Base-by-base conservation (phyloP, 2,329 filamentous ascomycete species). In the Dactylonectria macrodidyma region DNA sequence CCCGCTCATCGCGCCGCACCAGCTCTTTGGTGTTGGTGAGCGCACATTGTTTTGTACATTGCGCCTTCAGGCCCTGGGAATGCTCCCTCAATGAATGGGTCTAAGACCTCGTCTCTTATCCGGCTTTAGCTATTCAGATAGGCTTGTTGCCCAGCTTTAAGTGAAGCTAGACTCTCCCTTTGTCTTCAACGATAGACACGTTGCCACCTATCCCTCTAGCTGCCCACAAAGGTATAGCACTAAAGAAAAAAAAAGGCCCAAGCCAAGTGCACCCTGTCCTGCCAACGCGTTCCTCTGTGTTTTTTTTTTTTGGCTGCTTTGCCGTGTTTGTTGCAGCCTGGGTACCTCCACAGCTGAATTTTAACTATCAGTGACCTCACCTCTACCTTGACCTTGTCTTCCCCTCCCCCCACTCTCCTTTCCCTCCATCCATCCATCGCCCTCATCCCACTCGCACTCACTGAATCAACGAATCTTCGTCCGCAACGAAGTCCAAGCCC, bases 391-490 rank as follows among this genome's bases (percentile, higher is more conserved):
- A 60, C 65, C 65, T 72, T 60, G 65, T 71, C 57, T 71, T 71
- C 70, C 73, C 73, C 73, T 71, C 71, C 73, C 73, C 73, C 73
- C 73, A 75, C 73, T 69, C 71, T 67, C 62, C 62, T 74, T 71
- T 75, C 70, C 54, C 66, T 72, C 67, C 51, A 54, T 36, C 65
- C 70, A 69, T 66, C 59, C 65, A 68, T 74, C 67, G 64, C 72
- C 74, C 72, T 72, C 72, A 62, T 74, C 67, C 66, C 71, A 68
- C 68, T 71, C 70, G 57, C 70, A 73, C 71, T 71, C 68, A 67
- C 71, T 71, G 58, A 68, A 72, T 74, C 73, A 68, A 64, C 58
- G 67, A 74, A 71, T 72, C 62, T 67, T 74, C 68, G 71, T 68
- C 61, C 60, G 58, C 70, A 65, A 67, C 60, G 54, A 70, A 75